Base-by-base conservation (phyloP, 768 basidiomycete species). In the Mycena epipterygia region DNA sequence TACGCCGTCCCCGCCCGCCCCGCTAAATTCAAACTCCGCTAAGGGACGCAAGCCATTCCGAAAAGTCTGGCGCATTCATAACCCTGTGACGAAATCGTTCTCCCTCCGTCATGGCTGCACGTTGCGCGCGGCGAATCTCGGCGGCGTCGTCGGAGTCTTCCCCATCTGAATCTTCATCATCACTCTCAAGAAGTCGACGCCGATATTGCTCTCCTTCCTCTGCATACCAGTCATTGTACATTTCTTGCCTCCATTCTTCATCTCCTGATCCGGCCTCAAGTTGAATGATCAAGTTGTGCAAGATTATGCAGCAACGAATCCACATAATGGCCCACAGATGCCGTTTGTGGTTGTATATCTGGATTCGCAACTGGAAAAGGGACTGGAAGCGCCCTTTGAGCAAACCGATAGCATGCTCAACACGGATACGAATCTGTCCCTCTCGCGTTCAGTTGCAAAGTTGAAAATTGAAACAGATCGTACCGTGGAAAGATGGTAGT, bases 261-360 rank as follows among this genome's bases (percentile, higher is more conserved):
- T 49, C 23, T 25, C 23, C 21, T 3, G 6, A 8, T 29, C 48
- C 48, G 6, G 11, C 37, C 23, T 71, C 65, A 14, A 71, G n/a
- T 23, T n/a, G 48, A 37, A 73, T 64, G 29, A 76, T 71, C 25
- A 75, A 25, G 44, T 73, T 76, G 59, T 76, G 73, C 4, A 78
- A 25, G 49, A 76, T 76, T 42, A 77, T 71, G 35, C 66, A 73
- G 37, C 55, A 55, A 25, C 33, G 39, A 29, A 76, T 61, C 70
- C 70, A 77, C 27, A 61, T 23, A 44, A 75, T 55, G 1, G 75
- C 75, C 46, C 67, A 63, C 27, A 64, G 16, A 51, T 77, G 75
- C 14, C 61, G 57, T 14, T 64, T 27, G 11, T 65, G 61, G 2
- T 2, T 1, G n/a, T 23, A 39, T 3, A 57, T 25, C 25, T 57